Evolutionary conservation across 2,329 filamentous ascomycete species (phyloP).

Genomic region (Sordariomycetes sp.): DNA sequence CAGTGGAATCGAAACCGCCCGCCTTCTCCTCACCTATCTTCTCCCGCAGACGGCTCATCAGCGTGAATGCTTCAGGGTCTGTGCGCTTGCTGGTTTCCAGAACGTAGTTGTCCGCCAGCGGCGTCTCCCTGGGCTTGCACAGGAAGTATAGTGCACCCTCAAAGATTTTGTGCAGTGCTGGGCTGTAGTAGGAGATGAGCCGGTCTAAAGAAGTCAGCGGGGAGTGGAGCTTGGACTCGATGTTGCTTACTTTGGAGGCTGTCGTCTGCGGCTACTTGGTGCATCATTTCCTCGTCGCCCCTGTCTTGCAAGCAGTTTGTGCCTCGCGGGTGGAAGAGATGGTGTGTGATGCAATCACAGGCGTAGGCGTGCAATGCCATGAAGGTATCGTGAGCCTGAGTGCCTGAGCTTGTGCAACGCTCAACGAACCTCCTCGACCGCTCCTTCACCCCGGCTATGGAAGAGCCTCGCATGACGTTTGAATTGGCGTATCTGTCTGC

Average conservation of each 20-base stretch:
- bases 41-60: constrained; percentile 6
- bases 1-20: constrained; percentile 35
- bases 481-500: constrained; percentile 62
- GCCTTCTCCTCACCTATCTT: constrained; percentile 12
- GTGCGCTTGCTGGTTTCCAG: constrained; percentile 3
- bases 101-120: constrained; percentile 7
- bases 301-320: constrained; percentile 46
- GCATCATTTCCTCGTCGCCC: constrained; percentile 57
- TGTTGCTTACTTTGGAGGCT: constrained; percentile 51
- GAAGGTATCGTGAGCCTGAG: constrained; percentile 49
- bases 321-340: constrained; percentile 59
- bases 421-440: constrained; percentile 46
- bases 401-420: constrained; percentile 35
- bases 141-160: constrained; percentile 2
- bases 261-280: constrained; percentile 58
- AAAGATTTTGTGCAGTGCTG: constrained; percentile 35
- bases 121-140: constrained; percentile 5
- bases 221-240: not conserved
- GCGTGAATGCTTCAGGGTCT: constrained; percentile 8
- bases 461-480: constrained; percentile 48
- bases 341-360: constrained; percentile 59
- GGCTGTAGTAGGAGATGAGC: constrained; percentile 48
- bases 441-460: constrained; percentile 48
- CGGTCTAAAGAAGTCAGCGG: constrained; percentile 34
- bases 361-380: constrained; percentile 56